phyloP scores from a whole-genome alignment of 169 alveolate species.

The Cryptosporidium sp. region DNA sequence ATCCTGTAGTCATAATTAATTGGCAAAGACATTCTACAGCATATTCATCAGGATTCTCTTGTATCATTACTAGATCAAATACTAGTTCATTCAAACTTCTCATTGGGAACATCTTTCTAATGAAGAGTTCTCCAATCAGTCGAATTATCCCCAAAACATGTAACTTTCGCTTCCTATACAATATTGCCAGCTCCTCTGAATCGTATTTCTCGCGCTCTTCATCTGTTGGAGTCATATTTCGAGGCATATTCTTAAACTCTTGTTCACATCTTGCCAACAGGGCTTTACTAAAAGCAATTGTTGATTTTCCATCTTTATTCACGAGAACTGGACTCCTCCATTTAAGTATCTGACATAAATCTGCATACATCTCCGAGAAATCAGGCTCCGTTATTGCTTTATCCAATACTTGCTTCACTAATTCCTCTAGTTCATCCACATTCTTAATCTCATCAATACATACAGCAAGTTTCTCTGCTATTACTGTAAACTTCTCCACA shows the following conservation, averaged over 20 bases:
- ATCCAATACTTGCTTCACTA: slow-evolving; percentile 84
- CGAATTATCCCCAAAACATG: slow-evolving; percentile 90
- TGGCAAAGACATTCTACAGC: slow-evolving; percentile 90
- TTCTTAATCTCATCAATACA: slow-evolving; percentile 83
- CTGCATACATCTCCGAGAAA: slow-evolving; percentile 94
- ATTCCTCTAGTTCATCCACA: slow-evolving; percentile 83
- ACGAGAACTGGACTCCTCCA: slow-evolving; percentile 87
- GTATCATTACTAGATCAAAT: slow-evolving; percentile 87
- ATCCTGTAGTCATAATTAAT: slow-evolving; percentile 89
- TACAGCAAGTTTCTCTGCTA: slow-evolving; percentile 89
- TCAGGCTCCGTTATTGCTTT: slow-evolving; percentile 92
- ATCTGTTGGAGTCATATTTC: slow-evolving; percentile 64
- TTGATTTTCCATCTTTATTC: slow-evolving; percentile 79
- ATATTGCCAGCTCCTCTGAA: slow-evolving; percentile 37
- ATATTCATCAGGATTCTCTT: slow-evolving; percentile 91
- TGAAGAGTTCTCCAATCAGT: slow-evolving; percentile 91
- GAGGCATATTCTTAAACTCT: slow-evolving; percentile 68
- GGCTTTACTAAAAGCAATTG: slow-evolving; percentile 80
- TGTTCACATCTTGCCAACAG: slow-evolving; percentile 58
- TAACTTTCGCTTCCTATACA: slow-evolving; percentile 82
- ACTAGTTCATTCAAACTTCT: slow-evolving; percentile 89
- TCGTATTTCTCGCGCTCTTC: slow-evolving; percentile 60
- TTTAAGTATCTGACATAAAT: slow-evolving; percentile 87
- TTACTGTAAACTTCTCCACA: slow-evolving; percentile 89
- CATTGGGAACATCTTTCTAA: slow-evolving; percentile 87